Base-by-base conservation (phyloP, 306 rosid genomes). In the Biancaea sappan region DNA sequence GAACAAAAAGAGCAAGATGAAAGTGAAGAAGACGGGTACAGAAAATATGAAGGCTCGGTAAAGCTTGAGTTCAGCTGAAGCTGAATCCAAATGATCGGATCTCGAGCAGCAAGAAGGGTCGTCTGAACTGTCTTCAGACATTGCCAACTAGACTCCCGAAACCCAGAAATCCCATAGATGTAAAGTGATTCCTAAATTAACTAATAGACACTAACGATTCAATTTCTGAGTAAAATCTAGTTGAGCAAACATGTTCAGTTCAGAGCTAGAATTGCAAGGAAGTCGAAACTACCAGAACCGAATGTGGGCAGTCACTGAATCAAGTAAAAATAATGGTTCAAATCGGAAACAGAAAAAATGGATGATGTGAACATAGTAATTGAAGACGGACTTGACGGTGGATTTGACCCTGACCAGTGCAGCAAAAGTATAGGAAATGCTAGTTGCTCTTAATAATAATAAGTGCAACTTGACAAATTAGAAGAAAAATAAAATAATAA, bases 1-100 rank as follows among this genome's bases (percentile, higher is more conserved):
- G 79, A 90, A 88, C 48, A 92, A 73, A 73, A 88, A 78, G 54
- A 92, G 84, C 31, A 92, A 80, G 44, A 88, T n/a, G 69, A 92
- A 80, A 76, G 92, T 87, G 84, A 84, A 84, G 76, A 89, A 60
- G 32, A 90, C 77, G 0, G 98, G 96, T 0, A 87, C 79, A 34
- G 88, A 88, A 82, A 92, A 90, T 12, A 92, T 78, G 64, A 90
- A 84, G 6, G 90, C 86, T 53, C 90, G 63, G 67, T 90, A 88
- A 0, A 84, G 67, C 69, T 86, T 90, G 47, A 88, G 61, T 18
- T 72, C 80, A 18, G 82, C 66, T 37, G 84, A 63, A 72, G 71
- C 75, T 21, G 71, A 31, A 19, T 29, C 73, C 26, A 79, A 28
- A 50, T 61, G 48, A 14, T 58, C 69, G 34, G 88, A 46, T 46